Percentiles rank a stretch among this genome's conserved stretches.
These are phyloP conservation scores for Helianthus tuberosus DNA, from an alignment of 129 eudicot species.

Conservation along the genomic window DNA sequence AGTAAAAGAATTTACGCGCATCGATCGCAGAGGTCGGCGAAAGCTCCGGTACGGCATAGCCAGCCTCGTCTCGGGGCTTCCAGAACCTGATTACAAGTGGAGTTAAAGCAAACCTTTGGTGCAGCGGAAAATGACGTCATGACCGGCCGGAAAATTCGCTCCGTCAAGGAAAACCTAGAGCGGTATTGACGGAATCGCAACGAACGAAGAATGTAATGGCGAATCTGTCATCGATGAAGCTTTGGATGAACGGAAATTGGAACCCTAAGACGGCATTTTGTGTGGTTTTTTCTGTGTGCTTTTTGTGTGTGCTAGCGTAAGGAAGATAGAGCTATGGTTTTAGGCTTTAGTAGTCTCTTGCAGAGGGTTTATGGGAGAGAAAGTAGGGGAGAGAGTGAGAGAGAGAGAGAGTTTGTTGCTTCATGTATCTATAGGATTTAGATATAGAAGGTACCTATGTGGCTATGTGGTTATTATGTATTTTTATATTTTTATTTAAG, in stretches of 20 bases:
- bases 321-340: constrained; percentile 31
- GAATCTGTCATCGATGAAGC: constrained; percentile 10
- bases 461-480: too few relatives aligned
- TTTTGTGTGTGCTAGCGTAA: constrained; percentile 1
- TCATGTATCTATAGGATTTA: constrained; percentile 21
- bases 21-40: constrained; percentile 70
- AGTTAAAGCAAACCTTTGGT: constrained; percentile 59
- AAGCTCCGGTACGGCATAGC: constrained; percentile 73
- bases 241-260: not conserved
- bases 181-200: constrained; percentile 1
- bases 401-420: constrained; percentile 14
- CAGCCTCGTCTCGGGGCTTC: constrained; percentile 59
- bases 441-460: too few relatives aligned
- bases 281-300: not conserved
- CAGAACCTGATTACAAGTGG: constrained; percentile 48
- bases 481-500: too few relatives aligned
- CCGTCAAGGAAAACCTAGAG: constrained; percentile 28
- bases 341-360: constrained; percentile 12
- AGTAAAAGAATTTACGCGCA: constrained; percentile 55
- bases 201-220: not conserved
- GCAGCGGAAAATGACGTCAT: constrained; percentile 47
- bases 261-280: constrained; percentile 34
- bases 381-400: not conserved
- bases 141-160: constrained; percentile 8
- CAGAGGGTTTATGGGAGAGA: constrained; percentile 32